These are phyloP conservation scores for Aureobasidium sp. DNA, from an alignment of 2,329 filamentous ascomycete genomes.

Conservation along the genomic window DNA sequence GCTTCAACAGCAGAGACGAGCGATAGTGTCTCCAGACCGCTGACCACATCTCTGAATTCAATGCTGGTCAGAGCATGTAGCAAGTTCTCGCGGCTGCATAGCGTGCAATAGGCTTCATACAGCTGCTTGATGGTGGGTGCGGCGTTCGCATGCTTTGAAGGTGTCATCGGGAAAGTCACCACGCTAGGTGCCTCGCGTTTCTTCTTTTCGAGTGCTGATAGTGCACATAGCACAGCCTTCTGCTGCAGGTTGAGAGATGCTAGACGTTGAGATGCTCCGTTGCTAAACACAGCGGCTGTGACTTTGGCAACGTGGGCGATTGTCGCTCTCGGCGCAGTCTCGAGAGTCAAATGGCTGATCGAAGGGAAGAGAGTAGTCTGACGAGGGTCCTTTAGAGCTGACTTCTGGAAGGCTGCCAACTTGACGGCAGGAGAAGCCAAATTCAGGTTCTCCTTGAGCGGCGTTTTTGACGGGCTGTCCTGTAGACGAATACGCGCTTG, in stretches of 20 bases:
- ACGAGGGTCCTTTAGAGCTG: constrained; percentile 29
- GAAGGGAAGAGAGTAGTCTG: constrained; percentile 31
- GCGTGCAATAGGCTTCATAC: constrained; percentile 71
- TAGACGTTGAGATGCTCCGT: constrained; percentile 76
- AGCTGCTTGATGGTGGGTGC: constrained; percentile 77
- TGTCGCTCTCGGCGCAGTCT: constrained; percentile 78
- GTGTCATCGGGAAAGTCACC: constrained; percentile 24
- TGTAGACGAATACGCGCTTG: constrained; percentile 46
- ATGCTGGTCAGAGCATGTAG: constrained; percentile 82
- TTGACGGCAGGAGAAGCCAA: constrained; percentile 46
- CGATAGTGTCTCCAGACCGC: constrained; percentile 80
- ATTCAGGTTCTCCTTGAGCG: constrained; percentile 75
- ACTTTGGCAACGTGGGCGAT: constrained; percentile 89
- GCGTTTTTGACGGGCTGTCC: constrained; percentile 38
- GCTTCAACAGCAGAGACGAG: constrained; percentile 59
- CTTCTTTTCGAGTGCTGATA: constrained; percentile 65
- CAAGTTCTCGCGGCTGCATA: constrained; percentile 82
- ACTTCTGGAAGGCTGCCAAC: constrained; percentile 30
- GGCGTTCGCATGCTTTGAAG: constrained; percentile 33
- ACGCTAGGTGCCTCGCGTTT: constrained; percentile 27
- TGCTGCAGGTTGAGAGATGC: constrained; percentile 89
- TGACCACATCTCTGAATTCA: constrained; percentile 89
- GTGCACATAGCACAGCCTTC: constrained; percentile 84
- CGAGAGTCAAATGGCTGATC: constrained; percentile 41
- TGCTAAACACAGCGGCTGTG: constrained; percentile 81